Base-by-base conservation (phyloP, 495 filamentous ascomycete genomes). In the Friedmanniomyces simplex region DNA sequence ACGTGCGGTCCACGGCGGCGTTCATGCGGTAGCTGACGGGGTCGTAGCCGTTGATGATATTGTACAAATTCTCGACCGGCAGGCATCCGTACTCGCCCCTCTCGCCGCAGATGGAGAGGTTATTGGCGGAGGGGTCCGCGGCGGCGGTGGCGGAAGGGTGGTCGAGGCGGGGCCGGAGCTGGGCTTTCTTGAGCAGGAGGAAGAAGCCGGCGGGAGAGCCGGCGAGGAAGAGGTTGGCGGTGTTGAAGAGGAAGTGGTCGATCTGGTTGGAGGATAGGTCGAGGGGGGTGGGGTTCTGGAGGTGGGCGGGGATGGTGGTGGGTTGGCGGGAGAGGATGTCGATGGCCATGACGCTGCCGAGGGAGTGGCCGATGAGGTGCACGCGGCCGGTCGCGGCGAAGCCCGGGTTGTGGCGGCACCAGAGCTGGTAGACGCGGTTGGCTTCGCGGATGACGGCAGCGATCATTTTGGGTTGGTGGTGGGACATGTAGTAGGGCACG, bases 201-300 rank as follows among this genome's bases (percentile, higher is more conserved):
- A 98, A 98, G 72, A 98, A 96, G 0, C 85, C 91, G 5, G 84
- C 87, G 0, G 93, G 93, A 56, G 89, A 95, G n/a, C 93, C 93
- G 55, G 85, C 86, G 49, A 94, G 79, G 74, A 96, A 96, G 10
- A 97, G 76, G 60, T 88, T 88, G 55, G 79, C 86, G 0, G 89
- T 95, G 68, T 96, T 82, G 65, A 98, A 98, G 60, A 95, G 85
- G 65, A 98, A 93, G 43, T 84, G 79, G 56, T 84, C 68, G 64
- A 77, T 66, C 14, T 42, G 46, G 18, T 64, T 60, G 43, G 78
- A 62, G 41, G 61, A 39, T 13, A 57, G 43, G 49, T 66, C 52
- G 24, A 57, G 21, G n/a, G 43, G 60, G n/a, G 67, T 63, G 4
- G 69, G 68, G 32, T 85, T 75, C 52, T 85, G 73, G 32, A 87